Percentiles rank a stretch among this genome's conserved stretches.
Evolutionary conservation across 495 filamentous ascomycete species (phyloP).

Genomic region (Astrothelium subdiscretum): DNA sequence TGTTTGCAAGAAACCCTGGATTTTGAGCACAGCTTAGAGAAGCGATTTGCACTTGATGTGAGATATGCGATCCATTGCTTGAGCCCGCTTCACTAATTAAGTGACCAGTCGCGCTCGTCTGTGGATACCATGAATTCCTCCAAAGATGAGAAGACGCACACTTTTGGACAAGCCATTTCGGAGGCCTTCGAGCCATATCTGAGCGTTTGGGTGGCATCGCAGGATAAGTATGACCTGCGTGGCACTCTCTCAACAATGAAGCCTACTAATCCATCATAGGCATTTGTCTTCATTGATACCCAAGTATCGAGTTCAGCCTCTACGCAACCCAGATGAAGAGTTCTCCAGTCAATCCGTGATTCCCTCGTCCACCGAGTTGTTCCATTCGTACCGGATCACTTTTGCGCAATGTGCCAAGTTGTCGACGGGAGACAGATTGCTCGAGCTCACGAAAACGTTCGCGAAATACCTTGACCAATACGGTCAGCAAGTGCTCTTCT

Average conservation of each 20-base stretch:
- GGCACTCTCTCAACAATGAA: neutral
- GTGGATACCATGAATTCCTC: constrained; percentile 90
- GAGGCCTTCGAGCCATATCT: constrained; percentile 96
- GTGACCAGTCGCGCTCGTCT: constrained; percentile 53
- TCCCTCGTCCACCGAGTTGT: constrained; percentile 87
- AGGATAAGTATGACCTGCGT: constrained; percentile 52
- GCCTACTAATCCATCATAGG: constrained; percentile 20
- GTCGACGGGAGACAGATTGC: constrained; percentile 73
- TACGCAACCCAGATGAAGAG: constrained; percentile 75
- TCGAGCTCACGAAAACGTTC: constrained; percentile 75
- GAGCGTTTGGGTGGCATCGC: constrained; percentile 91
- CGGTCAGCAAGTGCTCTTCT: constrained; percentile 80
- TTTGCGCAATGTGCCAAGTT: constrained; percentile 93
- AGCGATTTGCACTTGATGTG: constrained; percentile 62
- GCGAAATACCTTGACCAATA: constrained; percentile 94
- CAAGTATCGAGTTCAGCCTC: constrained; percentile 74
- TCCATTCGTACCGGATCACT: constrained; percentile 87
- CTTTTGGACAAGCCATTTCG: constrained; percentile 86
- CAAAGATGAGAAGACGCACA: constrained; percentile 59
- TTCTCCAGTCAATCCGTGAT: constrained; percentile 85
- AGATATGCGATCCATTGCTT: neutral
- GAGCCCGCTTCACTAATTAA: neutral
- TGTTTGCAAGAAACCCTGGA: constrained; percentile 95
- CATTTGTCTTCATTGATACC: constrained; percentile 77
- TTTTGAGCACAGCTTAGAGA: constrained; percentile 87